Percentiles rank a stretch among this genome's conserved stretches.
phyloP scores from a whole-genome alignment of 805 yeast genomes.

The Tetrapisispora fleetii region DNA sequence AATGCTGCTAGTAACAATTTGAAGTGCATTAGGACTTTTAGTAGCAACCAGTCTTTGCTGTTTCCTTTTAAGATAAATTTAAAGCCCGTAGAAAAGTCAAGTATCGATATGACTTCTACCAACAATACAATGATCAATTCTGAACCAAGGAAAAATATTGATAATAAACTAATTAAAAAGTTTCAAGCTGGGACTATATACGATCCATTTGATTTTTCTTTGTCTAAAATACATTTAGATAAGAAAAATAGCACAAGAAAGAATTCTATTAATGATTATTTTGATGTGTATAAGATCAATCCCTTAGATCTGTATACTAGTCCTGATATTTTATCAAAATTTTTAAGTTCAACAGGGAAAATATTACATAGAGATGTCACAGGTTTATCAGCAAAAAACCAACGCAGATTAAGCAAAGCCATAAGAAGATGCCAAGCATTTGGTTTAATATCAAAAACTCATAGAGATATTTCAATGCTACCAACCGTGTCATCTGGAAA shows the following conservation, averaged over 20 bases:
- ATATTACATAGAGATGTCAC: slow-evolving; percentile 65
- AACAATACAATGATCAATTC: neutral
- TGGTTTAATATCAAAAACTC: slow-evolving; percentile 71
- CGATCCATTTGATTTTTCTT: slow-evolving; percentile 74
- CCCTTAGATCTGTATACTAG: slow-evolving; percentile 64
- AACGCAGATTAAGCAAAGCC: slow-evolving; percentile 63
- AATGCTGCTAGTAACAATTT: no score
- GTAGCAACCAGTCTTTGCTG: neutral
- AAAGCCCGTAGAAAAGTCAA: slow-evolving; percentile 1
- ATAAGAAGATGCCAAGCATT: slow-evolving; percentile 70
- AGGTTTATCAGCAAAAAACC: slow-evolving; percentile 57
- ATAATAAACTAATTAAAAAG: slow-evolving; percentile 31
- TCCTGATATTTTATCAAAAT: slow-evolving; percentile 60
- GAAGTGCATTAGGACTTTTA: neutral
- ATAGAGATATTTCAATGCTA: slow-evolving; percentile 43
- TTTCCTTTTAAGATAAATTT: slow-evolving; percentile 1
- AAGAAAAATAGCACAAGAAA: slow-evolving; percentile 26
- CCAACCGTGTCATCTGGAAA: slow-evolving; percentile 20
- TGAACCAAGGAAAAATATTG: slow-evolving; percentile 5
- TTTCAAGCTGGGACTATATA: slow-evolving; percentile 48
- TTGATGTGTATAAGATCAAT: slow-evolving; percentile 42
- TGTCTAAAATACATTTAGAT: slow-evolving; percentile 46
- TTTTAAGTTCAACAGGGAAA: slow-evolving; percentile 61
- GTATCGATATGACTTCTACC: neutral
- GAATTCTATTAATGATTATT: slow-evolving; percentile 26